Conservation (phyloP, 164 flowering plant genomes). For the Vitis rupestris region DNA sequence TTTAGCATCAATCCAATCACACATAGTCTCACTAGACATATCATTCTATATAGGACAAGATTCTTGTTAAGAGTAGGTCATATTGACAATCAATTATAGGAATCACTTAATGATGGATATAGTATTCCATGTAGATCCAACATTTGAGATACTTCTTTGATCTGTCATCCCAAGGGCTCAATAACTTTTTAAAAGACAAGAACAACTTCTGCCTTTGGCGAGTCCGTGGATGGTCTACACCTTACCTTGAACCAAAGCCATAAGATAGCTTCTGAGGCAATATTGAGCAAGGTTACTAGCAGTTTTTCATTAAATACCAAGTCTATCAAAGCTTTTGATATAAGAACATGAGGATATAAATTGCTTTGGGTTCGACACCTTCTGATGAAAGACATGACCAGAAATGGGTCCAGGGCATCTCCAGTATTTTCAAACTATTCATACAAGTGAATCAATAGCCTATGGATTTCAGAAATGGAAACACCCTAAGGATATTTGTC, state of each 20-base stretch:
- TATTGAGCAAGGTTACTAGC: slow-evolving; percentile 50
- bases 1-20: slow-evolving; percentile 20
- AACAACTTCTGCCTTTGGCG: too few relatives aligned
- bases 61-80: slow-evolving; percentile 25
- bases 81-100: slow-evolving; percentile 65
- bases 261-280: slow-evolving; percentile 42
- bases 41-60: slow-evolving; percentile 13
- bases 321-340: slow-evolving; percentile 82
- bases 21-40: slow-evolving; percentile 17
- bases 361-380: slow-evolving; percentile 86
- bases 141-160: slow-evolving; percentile 29
- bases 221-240: too few relatives aligned
- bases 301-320: slow-evolving; percentile 90
- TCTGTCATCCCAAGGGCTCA: slow-evolving; percentile 26
- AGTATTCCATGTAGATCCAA: slow-evolving; percentile 32
- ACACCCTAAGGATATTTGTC: too few relatives aligned
- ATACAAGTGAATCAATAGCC: too few relatives aligned
- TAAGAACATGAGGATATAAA: slow-evolving; percentile 82
- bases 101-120: slow-evolving; percentile 24
- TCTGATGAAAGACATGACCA: slow-evolving; percentile 79
- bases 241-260: too few relatives aligned
- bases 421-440: slow-evolving; percentile 17
- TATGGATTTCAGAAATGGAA: too few relatives aligned
- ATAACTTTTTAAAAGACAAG: too few relatives aligned
- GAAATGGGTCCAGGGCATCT: slow-evolving; percentile 81